These are phyloP conservation scores for Paracamarosporium sp. DNA, from an alignment of 2,329 filamentous ascomycete genomes.

Conservation along the genomic window DNA sequence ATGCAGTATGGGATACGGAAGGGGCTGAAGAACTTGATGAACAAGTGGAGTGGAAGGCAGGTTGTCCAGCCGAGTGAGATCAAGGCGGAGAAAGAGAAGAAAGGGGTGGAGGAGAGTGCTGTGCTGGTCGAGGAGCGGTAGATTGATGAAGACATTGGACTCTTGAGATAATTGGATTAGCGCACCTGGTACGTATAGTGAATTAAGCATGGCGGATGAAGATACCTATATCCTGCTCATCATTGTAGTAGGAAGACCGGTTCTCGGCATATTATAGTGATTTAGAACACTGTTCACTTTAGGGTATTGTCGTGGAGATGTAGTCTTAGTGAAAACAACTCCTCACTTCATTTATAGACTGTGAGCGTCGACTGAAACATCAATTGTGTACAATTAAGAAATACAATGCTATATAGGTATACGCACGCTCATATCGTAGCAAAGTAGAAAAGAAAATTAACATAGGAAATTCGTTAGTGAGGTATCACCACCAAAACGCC, in stretches of 20 bases:
- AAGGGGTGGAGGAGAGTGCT: constrained; percentile 32
- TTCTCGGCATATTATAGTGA: too few relatives aligned
- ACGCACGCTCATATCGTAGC: constrained; percentile 5
- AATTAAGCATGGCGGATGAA: not conserved
- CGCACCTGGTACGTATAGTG: too few relatives aligned
- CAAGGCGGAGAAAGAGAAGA: constrained; percentile 21
- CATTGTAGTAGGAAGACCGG: too few relatives aligned
- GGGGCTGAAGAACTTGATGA: constrained; percentile 43
- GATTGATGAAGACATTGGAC: not conserved
- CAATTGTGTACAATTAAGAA: not conserved
- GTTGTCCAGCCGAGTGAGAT: constrained; percentile 45
- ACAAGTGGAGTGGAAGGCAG: constrained; percentile 44
- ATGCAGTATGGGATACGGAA: constrained; percentile 62
- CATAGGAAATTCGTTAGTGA: constrained; percentile 15
- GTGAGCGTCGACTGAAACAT: too few relatives aligned
- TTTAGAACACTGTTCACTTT: too few relatives aligned
- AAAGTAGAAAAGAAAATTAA: not conserved
- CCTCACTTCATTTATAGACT: too few relatives aligned
- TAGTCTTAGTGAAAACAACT: too few relatives aligned
- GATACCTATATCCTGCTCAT: too few relatives aligned
- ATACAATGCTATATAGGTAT: constrained; percentile 8
- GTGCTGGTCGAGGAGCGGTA: constrained; percentile 31
- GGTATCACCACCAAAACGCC: constrained; percentile 19
- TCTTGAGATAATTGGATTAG: too few relatives aligned
- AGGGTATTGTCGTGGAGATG: too few relatives aligned